Evolutionary conservation across 2,329 filamentous ascomycete species (phyloP), one percentile per base, ranked within the genome.

Genomic region (Botrytis deweyae): DNA sequence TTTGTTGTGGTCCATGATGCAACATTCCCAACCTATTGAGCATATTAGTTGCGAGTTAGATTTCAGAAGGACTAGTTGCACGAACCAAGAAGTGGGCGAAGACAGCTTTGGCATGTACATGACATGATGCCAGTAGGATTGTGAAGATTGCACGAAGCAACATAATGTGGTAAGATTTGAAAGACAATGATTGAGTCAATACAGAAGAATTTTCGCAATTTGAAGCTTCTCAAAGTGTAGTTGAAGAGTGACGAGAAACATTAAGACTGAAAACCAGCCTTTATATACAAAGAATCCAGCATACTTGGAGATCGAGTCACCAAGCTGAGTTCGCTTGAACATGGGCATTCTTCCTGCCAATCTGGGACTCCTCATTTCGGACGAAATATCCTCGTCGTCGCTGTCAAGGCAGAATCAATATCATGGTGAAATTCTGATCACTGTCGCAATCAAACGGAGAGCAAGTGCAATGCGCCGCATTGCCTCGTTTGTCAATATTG

Each of bases 71-170:
- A 1, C 4, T 18, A 46, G 8, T 46, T 46, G n/a, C 62, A 64
- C 62, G n/a, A 64, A 65, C 40, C 42, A 65, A 22, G 16, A 65
- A 65, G 42, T 46, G 42, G 42, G 63, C 63, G n/a, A 65, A 65
- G 18, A 65, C 63, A 33, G 33, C 63, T 29, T 65, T 46, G 44
- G 63, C 62, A 44, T 64, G 16, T n/a, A 64, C 25, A 29, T 29
- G 38, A 44, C 38, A 64, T 20, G n/a, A n/a, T 7, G 38, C 29
- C 40, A 64, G n/a, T 33, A 33, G 10, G 2, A 44, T 29, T 63
- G 7, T 64, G 4, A 64, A 44, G n/a, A 64, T 64, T 44, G 25
- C 25, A 29, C 16, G 40, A n/a, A 64, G 25, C 4, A 64, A 44
- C 38, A 44, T 44, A 9, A 44, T 29, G 40, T 44, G 38, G 22